Conservation (phyloP, 176 grass and related monocot species). For the Miscanthus lutarioriparius region DNA sequence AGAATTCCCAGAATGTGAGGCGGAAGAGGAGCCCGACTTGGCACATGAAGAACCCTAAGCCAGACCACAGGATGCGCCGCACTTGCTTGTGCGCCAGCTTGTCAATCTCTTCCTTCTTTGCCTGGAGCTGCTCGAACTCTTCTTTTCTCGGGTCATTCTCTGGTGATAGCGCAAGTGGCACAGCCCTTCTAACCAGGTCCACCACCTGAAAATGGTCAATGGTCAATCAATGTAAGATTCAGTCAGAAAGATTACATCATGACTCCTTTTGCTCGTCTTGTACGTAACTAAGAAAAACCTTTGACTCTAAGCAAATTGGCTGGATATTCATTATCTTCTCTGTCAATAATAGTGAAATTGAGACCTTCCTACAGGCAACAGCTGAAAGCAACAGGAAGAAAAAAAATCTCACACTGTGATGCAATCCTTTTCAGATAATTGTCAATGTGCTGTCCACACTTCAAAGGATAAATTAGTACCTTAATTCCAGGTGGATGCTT, state of each 20-base stretch:
- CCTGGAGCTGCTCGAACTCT: slow-evolving; percentile 49
- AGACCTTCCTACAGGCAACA: neutral
- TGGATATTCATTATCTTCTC: neutral
- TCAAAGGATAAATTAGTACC: slow-evolving; percentile 1
- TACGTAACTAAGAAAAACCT: neutral
- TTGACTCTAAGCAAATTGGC: neutral
- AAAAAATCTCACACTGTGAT: neutral
- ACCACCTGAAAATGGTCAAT: slow-evolving; percentile 45
- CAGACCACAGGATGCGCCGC: slow-evolving; percentile 62
- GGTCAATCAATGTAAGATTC: neutral
- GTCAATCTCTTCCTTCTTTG: slow-evolving; percentile 67
- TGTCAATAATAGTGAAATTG: neutral
- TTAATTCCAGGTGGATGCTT: neutral
- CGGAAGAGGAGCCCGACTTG: slow-evolving; percentile 54
- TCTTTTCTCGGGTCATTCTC: slow-evolving; percentile 43
- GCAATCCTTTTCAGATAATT: neutral
- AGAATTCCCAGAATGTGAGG: slow-evolving; percentile 71
- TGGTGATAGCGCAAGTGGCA: slow-evolving; percentile 45
- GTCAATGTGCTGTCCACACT: neutral
- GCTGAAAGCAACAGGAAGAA: slow-evolving; percentile 3
- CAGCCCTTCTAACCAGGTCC: slow-evolving; percentile 61
- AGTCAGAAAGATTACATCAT: slow-evolving; percentile 9
- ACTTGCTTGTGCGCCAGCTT: slow-evolving; percentile 68
- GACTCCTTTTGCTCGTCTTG: neutral
- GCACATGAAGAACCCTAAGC: slow-evolving; percentile 51